Conservation (phyloP, 495 filamentous ascomycete species). For the Cenococcum geophilum region DNA sequence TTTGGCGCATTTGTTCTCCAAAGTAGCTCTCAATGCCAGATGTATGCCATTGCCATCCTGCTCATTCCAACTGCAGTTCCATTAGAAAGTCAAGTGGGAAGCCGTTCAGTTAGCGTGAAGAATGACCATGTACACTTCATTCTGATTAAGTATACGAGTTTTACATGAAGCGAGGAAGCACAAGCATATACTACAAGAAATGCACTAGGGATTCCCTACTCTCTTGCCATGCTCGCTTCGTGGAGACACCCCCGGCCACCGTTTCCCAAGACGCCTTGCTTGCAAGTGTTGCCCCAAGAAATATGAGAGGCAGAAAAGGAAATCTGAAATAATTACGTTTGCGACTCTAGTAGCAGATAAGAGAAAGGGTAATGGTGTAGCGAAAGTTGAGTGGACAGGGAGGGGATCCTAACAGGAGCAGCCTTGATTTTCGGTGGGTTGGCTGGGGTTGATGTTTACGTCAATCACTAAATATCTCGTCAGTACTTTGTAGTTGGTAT, state of each 20-base stretch:
- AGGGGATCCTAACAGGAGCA: slow-evolving; percentile 59
- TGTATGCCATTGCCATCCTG: not conserved
- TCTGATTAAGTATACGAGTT: not conserved
- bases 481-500: not conserved
- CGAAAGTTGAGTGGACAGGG: not conserved
- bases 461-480: slow-evolving; percentile 65
- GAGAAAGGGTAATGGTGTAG: not conserved
- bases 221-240: slow-evolving; percentile 16
- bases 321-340: slow-evolving; percentile 21
- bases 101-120: no score
- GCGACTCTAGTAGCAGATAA: slow-evolving; percentile 20
- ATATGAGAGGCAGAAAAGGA: slow-evolving; percentile 7
- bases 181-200: slow-evolving; percentile 30
- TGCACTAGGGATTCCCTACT: slow-evolving; percentile 9
- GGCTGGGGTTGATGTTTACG: slow-evolving; percentile 77
- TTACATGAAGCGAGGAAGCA: not conserved
- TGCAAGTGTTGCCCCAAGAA: slow-evolving; percentile 15
- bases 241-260: slow-evolving; percentile 1
- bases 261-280: slow-evolving; percentile 29
- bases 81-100: not conserved
- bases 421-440: slow-evolving; percentile 65
- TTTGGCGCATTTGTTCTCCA: not conserved
- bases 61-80: not conserved
- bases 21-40: not conserved
- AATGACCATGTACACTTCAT: not conserved